These are phyloP conservation scores for Microsporum canis DNA, from an alignment of 2,329 filamentous ascomycete species.

Conservation along the genomic window DNA sequence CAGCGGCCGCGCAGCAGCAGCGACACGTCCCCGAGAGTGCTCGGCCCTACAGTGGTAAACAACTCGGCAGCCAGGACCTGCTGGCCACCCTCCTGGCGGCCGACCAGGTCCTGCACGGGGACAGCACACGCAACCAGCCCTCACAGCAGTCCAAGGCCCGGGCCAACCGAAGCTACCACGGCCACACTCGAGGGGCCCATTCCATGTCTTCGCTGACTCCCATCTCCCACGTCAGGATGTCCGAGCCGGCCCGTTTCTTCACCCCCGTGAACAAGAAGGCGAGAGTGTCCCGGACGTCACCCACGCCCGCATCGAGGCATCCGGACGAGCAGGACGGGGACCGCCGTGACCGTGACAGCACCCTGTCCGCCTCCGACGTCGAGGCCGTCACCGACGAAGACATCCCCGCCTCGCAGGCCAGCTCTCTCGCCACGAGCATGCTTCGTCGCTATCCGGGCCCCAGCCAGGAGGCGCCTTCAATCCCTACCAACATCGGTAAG, in stretches of 20 bases:
- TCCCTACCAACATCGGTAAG: conserved; percentile 30
- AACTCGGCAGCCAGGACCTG: conserved; percentile 47
- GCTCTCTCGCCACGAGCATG: conserved; percentile 64
- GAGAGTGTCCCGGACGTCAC: conserved; percentile 36
- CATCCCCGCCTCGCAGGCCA: conserved; percentile 63
- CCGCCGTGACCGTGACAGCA: conserved; percentile 69
- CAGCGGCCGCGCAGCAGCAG: conserved; percentile 30
- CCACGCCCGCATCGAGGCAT: conserved; percentile 29
- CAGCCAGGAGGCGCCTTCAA: conserved; percentile 26
- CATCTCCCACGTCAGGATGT: not conserved
- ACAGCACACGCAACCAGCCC: conserved; percentile 61
- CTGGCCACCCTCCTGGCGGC: conserved; percentile 67
- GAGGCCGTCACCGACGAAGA: conserved; percentile 51
- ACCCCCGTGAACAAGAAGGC: conserved; percentile 51
- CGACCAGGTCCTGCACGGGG: conserved; percentile 65
- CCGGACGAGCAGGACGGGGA: conserved; percentile 32
- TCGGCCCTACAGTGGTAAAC: conserved; percentile 32
- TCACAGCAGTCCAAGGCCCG: conserved; percentile 53
- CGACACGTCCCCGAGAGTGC: conserved; percentile 26
- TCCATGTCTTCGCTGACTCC: conserved; percentile 62
- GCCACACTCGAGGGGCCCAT: conserved; percentile 65
- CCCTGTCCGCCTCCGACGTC: conserved; percentile 57
- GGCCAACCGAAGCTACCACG: conserved; percentile 39
- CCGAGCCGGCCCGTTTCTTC: conserved; percentile 44
- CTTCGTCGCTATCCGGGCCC: conserved; percentile 46